A percentile compares a stretch with the other conserved stretches of the same genome.
phyloP scores from a whole-genome alignment of 352 stramenopile genomes.

The Phytophthora hybrid region DNA sequence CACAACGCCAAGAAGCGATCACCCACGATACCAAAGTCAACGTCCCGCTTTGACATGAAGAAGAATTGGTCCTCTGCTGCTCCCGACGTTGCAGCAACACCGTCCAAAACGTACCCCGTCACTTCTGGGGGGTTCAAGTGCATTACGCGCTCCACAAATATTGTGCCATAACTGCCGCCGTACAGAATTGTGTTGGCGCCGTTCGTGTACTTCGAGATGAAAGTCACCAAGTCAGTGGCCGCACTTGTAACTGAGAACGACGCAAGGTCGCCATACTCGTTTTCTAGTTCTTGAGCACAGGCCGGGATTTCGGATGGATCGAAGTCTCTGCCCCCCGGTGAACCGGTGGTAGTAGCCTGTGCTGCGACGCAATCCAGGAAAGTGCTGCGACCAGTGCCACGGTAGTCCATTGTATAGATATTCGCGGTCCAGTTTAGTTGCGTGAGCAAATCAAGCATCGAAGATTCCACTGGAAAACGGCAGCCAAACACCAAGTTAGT shows the following conservation, averaged over 20 bases:
- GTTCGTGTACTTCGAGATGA: no score
- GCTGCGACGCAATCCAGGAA: slow-evolving; percentile 32
- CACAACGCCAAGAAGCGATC: neutral
- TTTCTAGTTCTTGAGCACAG: no score
- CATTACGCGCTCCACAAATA: neutral
- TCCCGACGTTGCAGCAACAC: neutral
- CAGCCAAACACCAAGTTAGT: neutral
- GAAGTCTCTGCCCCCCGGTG: no score
- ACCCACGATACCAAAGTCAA: neutral
- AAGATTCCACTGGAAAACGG: slow-evolving; percentile 35
- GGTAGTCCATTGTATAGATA: slow-evolving; percentile 54
- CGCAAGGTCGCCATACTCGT: no score
- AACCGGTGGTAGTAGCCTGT: slow-evolving; percentile 36
- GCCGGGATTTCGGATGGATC: no score
- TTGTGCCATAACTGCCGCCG: neutral
- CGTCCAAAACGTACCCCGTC: neutral
- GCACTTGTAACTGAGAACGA: no score
- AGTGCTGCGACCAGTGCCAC: slow-evolving; percentile 43
- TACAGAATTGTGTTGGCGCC: neutral
- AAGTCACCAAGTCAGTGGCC: no score
- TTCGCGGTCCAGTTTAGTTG: slow-evolving; percentile 34
- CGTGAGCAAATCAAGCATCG: slow-evolving; percentile 29
- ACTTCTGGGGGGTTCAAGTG: neutral
- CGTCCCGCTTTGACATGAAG: neutral
- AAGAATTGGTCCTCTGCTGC: neutral